These are phyloP conservation scores for Kitagawia praeruptora DNA, from an alignment of 129 eudicot species.

Conservation along the genomic window DNA sequence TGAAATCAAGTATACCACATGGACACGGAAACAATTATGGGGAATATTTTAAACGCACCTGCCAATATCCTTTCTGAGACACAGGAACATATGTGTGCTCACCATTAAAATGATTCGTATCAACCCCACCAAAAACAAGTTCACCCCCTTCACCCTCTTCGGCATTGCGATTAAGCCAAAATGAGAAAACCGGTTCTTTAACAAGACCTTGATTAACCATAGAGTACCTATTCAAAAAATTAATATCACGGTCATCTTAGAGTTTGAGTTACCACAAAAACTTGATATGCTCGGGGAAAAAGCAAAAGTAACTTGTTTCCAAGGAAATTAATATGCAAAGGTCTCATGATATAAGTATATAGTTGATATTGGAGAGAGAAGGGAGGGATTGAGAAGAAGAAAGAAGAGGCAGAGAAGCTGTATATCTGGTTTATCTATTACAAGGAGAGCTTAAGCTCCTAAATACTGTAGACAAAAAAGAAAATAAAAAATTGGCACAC, in stretches of 20 bases:
- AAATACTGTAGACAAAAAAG: not conserved
- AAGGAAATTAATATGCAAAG: not conserved
- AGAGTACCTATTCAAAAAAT: constrained; percentile 54
- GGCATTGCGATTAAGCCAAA: constrained; percentile 85
- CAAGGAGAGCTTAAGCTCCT: not conserved
- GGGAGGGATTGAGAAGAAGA: not conserved
- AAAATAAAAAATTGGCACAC: not conserved
- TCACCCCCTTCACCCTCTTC: constrained; percentile 90
- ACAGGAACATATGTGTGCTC: constrained; percentile 86
- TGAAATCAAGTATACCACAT: not conserved
- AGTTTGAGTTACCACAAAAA: not conserved
- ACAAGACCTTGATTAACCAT: constrained; percentile 94
- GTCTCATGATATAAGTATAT: not conserved
- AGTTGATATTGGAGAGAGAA: not conserved
- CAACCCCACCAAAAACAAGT: constrained; percentile 94
- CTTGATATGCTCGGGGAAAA: not conserved
- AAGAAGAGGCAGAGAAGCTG: not conserved
- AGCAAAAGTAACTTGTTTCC: not conserved
- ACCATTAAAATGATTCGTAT: constrained; percentile 79
- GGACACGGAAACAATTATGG: constrained; percentile 6
- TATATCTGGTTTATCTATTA: not conserved
- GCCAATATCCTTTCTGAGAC: constrained; percentile 95
- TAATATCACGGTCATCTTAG: not conserved
- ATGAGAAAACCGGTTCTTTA: constrained; percentile 76
- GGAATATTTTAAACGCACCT: constrained; percentile 36